Percentiles rank a stretch among this genome's conserved stretches.
Conservation (phyloP, 202 grass and related monocot species). For the Cymbopogon flexuosus region DNA sequence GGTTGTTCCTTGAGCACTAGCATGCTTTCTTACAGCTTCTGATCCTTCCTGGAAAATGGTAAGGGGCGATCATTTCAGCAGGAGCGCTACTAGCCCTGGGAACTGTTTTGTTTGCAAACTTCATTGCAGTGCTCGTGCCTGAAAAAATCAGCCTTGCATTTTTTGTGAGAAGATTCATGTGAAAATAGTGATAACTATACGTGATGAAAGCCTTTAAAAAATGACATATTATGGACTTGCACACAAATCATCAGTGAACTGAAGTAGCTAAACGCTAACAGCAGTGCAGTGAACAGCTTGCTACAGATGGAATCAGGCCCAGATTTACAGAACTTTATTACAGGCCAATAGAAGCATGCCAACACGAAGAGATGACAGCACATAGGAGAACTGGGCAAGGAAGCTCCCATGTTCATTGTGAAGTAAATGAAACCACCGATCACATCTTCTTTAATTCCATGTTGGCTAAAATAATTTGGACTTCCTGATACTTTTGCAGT, state of each 20-base stretch:
- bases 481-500: no score
- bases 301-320: conserved; percentile 7
- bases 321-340: conserved; percentile 26
- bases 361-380: conserved; percentile 25
- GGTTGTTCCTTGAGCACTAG: background rate
- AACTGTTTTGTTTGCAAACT: background rate
- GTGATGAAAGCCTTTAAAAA: background rate
- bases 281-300: background rate
- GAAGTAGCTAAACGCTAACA: background rate
- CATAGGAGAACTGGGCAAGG: background rate
- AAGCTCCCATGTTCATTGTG: no score
- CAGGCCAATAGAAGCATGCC: conserved; percentile 23
- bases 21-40: background rate
- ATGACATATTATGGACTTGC: background rate
- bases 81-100: background rate
- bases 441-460: no score
- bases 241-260: background rate
- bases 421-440: no score
- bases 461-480: no score
- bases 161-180: background rate
- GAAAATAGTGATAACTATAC: background rate
- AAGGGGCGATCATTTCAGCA: background rate
- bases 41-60: background rate
- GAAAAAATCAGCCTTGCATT: background rate
- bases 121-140: background rate